These are phyloP conservation scores for Nicotiana knightiana DNA, from an alignment of 257 asterid genomes.

Conservation along the genomic window DNA sequence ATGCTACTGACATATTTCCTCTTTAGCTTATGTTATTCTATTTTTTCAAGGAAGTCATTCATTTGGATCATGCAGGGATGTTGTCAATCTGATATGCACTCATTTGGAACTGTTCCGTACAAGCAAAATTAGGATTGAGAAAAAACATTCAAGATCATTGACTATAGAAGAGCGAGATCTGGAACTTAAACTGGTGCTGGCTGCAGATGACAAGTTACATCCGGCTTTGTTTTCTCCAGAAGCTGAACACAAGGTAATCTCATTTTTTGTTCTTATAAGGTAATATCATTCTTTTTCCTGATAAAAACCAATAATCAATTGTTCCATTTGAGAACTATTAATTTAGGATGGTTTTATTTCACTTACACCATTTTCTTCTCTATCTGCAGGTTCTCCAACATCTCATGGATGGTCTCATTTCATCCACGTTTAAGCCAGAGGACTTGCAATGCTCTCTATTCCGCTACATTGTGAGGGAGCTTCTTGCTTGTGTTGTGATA, in stretches of 20 bases:
- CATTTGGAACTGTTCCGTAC: constrained; percentile 79
- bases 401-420: constrained; percentile 79
- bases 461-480: constrained; percentile 69
- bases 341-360: neutral
- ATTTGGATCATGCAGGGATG: constrained; percentile 56
- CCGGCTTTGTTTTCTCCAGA: constrained; percentile 91
- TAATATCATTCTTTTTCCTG: neutral
- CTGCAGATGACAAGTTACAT: constrained; percentile 81
- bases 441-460: constrained; percentile 86
- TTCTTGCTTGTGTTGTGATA: constrained; percentile 86
- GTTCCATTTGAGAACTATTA: neutral
- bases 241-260: constrained; percentile 91
- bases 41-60: constrained; percentile 21
- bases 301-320: neutral
- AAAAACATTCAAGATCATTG: constrained; percentile 39
- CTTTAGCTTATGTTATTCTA: constrained; percentile 9
- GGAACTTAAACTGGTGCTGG: constrained; percentile 62
- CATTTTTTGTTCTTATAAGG: constrained; percentile 3
- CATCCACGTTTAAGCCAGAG: constrained; percentile 64
- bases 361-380: neutral
- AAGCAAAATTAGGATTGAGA: constrained; percentile 56
- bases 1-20: constrained; percentile 22
- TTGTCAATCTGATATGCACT: constrained; percentile 46
- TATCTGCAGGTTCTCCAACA: constrained; percentile 91
- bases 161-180: constrained; percentile 65